A percentile compares a stretch with the other conserved stretches of the same genome.
Evolutionary conservation across 176 grass and related monocot genomes (phyloP).

Genomic region (Oryza officinalis): DNA sequence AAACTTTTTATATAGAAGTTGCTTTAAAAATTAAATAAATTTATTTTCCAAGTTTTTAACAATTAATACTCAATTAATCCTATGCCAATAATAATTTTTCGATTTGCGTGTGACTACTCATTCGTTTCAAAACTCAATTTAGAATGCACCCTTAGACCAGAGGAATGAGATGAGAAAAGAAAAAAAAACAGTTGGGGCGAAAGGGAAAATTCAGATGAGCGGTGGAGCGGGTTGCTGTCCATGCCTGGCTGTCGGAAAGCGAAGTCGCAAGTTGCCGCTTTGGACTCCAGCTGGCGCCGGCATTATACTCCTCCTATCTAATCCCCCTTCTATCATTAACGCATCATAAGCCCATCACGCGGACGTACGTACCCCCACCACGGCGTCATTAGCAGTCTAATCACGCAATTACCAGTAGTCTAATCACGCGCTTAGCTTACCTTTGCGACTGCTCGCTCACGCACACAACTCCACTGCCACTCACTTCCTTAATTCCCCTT

Average conservation of each 20-base stretch:
- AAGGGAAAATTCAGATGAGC: neutral
- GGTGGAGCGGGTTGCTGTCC: neutral
- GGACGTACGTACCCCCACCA: too few relatives aligned
- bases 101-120: too few relatives aligned
- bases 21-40: too few relatives aligned
- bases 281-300: conserved; percentile 49
- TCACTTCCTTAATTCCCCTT: neutral
- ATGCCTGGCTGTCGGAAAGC: conserved; percentile 51
- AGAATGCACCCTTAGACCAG: too few relatives aligned
- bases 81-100: too few relatives aligned
- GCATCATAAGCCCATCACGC: neutral
- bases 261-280: conserved; percentile 34
- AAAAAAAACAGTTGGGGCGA: too few relatives aligned
- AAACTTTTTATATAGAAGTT: too few relatives aligned
- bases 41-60: too few relatives aligned
- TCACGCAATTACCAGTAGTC: neutral
- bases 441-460: neutral
- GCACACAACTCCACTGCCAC: neutral
- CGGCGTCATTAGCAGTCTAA: neutral
- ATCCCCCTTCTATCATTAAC: neutral
- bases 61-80: too few relatives aligned
- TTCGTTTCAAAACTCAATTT: too few relatives aligned
- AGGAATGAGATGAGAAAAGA: too few relatives aligned
- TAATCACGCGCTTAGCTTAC: neutral
- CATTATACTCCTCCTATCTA: neutral